These are phyloP conservation scores for Talaromyces sp. DNA, from an alignment of 2,329 filamentous ascomycete species.

Conservation along the genomic window DNA sequence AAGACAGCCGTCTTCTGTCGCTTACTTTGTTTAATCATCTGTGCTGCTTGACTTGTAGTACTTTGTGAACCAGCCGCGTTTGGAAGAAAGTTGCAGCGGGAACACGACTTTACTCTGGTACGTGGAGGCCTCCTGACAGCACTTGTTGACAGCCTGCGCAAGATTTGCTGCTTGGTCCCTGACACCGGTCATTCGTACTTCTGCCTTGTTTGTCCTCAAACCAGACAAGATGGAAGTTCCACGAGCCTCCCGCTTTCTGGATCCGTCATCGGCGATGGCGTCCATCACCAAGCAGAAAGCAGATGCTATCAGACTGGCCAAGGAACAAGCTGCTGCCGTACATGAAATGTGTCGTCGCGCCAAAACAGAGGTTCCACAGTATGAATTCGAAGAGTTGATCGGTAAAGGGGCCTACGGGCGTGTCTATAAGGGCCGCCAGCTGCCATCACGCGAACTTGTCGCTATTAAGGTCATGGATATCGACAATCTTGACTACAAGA, in stretches of 20 bases:
- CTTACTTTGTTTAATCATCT: neutral
- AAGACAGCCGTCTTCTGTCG: neutral
- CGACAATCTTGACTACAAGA: constrained; percentile 44
- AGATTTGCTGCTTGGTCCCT: neutral
- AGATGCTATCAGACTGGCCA: constrained; percentile 43
- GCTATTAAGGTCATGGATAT: constrained; percentile 49
- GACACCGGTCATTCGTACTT: neutral
- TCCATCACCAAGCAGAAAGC: constrained; percentile 44
- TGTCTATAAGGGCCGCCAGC: constrained; percentile 45
- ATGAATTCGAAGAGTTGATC: constrained; percentile 47
- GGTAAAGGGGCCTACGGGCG: constrained; percentile 48
- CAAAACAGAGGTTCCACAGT: constrained; percentile 40
- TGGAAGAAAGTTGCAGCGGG: neutral
- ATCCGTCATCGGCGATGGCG: constrained; percentile 38
- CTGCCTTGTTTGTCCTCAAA: neutral
- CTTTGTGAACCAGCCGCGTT: neutral
- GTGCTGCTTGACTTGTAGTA: neutral
- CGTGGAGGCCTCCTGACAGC: neutral
- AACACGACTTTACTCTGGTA: neutral
- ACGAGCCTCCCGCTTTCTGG: constrained; percentile 30
- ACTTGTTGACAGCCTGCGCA: neutral
- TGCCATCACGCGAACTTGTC: constrained; percentile 37
- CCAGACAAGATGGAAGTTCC: constrained; percentile 20
- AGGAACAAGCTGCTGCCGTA: constrained; percentile 41
- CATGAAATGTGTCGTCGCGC: constrained; percentile 42